These are phyloP conservation scores for Acer yangbiense DNA, from an alignment of 345 rosid species.

Conservation along the genomic window DNA sequence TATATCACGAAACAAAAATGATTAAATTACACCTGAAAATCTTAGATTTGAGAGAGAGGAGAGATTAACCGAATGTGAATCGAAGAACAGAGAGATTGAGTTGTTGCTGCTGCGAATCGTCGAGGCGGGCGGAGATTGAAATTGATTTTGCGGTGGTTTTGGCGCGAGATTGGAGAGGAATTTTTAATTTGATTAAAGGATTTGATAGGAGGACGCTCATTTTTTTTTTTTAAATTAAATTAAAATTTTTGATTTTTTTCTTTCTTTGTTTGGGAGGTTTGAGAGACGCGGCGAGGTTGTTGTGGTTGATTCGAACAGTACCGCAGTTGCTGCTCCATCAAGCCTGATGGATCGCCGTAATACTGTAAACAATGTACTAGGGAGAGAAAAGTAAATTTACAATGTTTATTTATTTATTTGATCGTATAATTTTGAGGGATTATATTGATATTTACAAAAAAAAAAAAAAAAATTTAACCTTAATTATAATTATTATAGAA, in stretches of 20 bases:
- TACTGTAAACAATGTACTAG: too few relatives aligned
- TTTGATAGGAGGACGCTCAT: slow-evolving; percentile 25
- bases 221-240: background rate
- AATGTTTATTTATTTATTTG: too few relatives aligned
- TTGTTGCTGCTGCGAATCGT: slow-evolving; percentile 45
- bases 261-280: background rate
- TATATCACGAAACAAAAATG: background rate
- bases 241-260: background rate
- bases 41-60: background rate
- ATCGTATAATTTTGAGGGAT: too few relatives aligned
- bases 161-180: slow-evolving; percentile 29
- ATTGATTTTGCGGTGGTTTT: slow-evolving; percentile 20
- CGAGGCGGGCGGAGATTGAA: slow-evolving; percentile 36
- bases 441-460: too few relatives aligned
- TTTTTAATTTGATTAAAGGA: slow-evolving; percentile 32
- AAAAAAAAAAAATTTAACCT: too few relatives aligned
- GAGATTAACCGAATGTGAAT: slow-evolving; percentile 64
- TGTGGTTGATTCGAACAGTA: background rate
- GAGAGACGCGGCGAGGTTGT: background rate
- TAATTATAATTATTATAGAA: too few relatives aligned
- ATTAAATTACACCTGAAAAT: background rate
- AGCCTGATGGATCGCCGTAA: background rate
- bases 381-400: too few relatives aligned
- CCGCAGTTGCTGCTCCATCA: background rate
- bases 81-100: slow-evolving; percentile 90